Base-by-base conservation (phyloP, 768 basidiomycete genomes). In the Tricholoma matsutake region DNA sequence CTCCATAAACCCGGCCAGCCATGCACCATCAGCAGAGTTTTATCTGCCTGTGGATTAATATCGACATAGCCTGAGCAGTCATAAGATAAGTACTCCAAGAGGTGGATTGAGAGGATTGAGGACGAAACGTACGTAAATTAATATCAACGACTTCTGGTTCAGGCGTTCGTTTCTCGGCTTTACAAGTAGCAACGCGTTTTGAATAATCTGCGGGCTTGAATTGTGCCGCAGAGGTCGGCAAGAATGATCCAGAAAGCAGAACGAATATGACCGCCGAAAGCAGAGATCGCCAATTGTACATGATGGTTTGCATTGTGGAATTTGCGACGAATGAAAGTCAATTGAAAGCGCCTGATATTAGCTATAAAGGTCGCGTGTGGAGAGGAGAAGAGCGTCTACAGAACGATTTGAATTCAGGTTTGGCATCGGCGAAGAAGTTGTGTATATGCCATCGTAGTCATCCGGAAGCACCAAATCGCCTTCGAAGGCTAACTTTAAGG, bases 1-100 rank as follows among this genome's bases (percentile, higher is more conserved):
- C 84, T 86, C 90, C 90, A 92, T 3, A 91, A 70, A 63, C 85
- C 81, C 0, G 90, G 90, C 90, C 90, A 92, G 3, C 90, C 90
- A 65, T 92, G 90, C 0, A 91, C 84, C 79, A 92, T 80, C 31
- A 92, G 53, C 2, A 91, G 72, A 0, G 85, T 82, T 13, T 72
- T 76, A 28, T 79, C 70, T 3, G 83, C 83, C 0, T 60, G 63
- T 9, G 85, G 78, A 62, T 90, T 89, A 61, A 90, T 67, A 41
- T 91, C 81, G 22, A 85, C 80, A 67, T 90, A 91, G 62, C 81
- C 88, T 88, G 62, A 28, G 7, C 13, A 28, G 14, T 31, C 16
- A 22, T 7, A 34, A 8, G 45, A 37, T 32, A 54, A 45, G 18
- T 16, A 51, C 18, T 57, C 22, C 22, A 32, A 47, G 2, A 20